phyloP scores from a whole-genome alignment of 495 filamentous ascomycete species.

The Penicillium lagena region DNA sequence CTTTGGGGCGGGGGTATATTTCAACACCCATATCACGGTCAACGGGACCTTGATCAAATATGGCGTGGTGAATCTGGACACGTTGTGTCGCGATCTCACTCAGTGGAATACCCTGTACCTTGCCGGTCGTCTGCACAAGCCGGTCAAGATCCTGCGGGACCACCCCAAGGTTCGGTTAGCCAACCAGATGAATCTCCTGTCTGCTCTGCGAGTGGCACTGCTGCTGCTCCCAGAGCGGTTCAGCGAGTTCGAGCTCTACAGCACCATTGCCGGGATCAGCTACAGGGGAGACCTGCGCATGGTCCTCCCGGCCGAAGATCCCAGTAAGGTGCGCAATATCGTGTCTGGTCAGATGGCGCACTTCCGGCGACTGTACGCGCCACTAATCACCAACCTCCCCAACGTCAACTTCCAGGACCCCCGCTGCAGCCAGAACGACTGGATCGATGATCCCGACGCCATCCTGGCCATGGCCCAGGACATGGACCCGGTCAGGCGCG shows the following conservation, averaged over 20 bases:
- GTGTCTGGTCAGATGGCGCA: constrained; percentile 84
- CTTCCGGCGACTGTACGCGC: constrained; percentile 84
- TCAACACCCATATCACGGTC: constrained; percentile 93
- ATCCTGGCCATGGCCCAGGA: constrained; percentile 69
- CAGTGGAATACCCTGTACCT: constrained; percentile 92
- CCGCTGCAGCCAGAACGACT: constrained; percentile 51
- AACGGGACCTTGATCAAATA: constrained; percentile 97
- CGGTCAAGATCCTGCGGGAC: constrained; percentile 94
- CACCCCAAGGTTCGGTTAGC: constrained; percentile 84
- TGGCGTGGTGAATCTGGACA: constrained; percentile 87
- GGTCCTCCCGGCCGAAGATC: constrained; percentile 79
- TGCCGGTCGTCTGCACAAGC: constrained; percentile 91
- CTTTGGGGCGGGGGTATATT: constrained; percentile 91
- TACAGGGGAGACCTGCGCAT: constrained; percentile 95
- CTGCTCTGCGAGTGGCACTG: constrained; percentile 82
- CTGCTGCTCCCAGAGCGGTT: constrained; percentile 78
- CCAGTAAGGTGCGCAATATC: constrained; percentile 89
- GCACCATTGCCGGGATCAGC: constrained; percentile 81
- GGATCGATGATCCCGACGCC: constrained; percentile 57
- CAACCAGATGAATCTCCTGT: constrained; percentile 91
- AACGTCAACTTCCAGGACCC: constrained; percentile 77
- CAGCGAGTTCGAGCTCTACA: constrained; percentile 82
- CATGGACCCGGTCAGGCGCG: constrained; percentile 82
- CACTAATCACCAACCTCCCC: constrained; percentile 81
- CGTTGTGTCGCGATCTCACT: constrained; percentile 75